Base-by-base conservation (phyloP, 495 filamentous ascomycete species). In the Penicillium odoratum region DNA sequence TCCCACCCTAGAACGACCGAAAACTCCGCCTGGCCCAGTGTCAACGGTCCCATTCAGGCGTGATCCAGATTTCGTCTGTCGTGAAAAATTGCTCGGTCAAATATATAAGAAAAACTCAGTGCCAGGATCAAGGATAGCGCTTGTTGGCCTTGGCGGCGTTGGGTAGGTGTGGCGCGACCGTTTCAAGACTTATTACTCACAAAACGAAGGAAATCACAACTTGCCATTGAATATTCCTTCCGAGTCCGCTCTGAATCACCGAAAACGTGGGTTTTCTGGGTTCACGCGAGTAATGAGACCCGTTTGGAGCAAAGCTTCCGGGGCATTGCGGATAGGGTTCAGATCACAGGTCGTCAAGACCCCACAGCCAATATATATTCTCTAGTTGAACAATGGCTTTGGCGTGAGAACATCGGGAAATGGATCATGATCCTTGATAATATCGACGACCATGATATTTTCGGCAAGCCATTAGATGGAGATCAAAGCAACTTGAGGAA, bases 211-310 rank as follows among this genome's bases (percentile, higher is more conserved):
- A 77, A 76, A 58, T 63, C 74, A 10, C 69, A 72, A 47, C 62
- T 77, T 34, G 74, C 74, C 11, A 73, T 78, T 47, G 68, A 79
- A 64, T 69, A 75, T 49, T 48, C 56, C 26, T 77, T 78, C 56
- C 65, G 56, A 54, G 51, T 60, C 8, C 68, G 66, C 57, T 8
- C 10, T 0, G 55, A 77, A 42, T 74, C 63, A 11, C 75, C 73
- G 2, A 46, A 68, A n/a, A 80, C 70, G 21, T 80, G 70, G 70
- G 72, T 82, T 4, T 79, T 84, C 60, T 84, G 82, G 79, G 57
- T 83, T 4, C 73, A 78, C 60, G 74, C 75, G 2, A 31, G 30
- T 31, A 31, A 31, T 31, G 30, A 31, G 30, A 31, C 30, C 30
- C 30, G 30, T 31, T 31, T 31, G 4, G 30, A 31, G 30, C 30